phyloP scores from a whole-genome alignment of 768 basidiomycete genomes.

The Termitomyces sp. region DNA sequence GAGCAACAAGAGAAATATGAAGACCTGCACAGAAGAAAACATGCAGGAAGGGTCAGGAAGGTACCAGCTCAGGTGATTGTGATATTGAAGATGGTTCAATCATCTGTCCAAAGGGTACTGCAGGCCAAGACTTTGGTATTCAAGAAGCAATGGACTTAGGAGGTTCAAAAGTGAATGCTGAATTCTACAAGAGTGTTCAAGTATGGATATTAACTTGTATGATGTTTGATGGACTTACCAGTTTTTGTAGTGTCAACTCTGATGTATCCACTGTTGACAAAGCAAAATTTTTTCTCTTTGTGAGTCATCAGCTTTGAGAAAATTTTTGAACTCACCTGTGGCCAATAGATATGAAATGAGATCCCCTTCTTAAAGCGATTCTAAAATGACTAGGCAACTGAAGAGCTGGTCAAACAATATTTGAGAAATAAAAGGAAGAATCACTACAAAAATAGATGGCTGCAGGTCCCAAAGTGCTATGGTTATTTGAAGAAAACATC shows the following conservation, averaged over 20 bases:
- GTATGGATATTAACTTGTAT: background rate
- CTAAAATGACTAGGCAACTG: constrained; percentile 22
- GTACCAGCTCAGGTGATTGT: background rate
- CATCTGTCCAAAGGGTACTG: background rate
- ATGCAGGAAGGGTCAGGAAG: background rate
- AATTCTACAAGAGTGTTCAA: background rate
- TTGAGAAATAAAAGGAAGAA: constrained; percentile 15
- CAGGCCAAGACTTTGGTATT: background rate
- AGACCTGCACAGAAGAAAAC: background rate
- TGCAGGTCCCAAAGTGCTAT: constrained; percentile 13
- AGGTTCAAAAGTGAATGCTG: background rate
- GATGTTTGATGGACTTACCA: too few relatives aligned
- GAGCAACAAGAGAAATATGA: background rate
- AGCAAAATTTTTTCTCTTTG: too few relatives aligned
- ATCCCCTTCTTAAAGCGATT: constrained; percentile 10
- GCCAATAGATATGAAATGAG: constrained; percentile 3
- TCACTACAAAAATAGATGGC: constrained; percentile 10
- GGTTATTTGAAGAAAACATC: constrained; percentile 17
- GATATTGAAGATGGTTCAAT: background rate
- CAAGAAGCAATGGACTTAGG: background rate
- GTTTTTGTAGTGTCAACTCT: too few relatives aligned
- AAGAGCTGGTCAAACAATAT: constrained; percentile 18
- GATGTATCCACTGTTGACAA: too few relatives aligned
- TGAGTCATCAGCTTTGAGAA: too few relatives aligned
- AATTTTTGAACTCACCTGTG: background rate